phyloP scores from a whole-genome alignment of 192 early-diverging fungal genomes.

The Backusella parvicylindrica region DNA sequence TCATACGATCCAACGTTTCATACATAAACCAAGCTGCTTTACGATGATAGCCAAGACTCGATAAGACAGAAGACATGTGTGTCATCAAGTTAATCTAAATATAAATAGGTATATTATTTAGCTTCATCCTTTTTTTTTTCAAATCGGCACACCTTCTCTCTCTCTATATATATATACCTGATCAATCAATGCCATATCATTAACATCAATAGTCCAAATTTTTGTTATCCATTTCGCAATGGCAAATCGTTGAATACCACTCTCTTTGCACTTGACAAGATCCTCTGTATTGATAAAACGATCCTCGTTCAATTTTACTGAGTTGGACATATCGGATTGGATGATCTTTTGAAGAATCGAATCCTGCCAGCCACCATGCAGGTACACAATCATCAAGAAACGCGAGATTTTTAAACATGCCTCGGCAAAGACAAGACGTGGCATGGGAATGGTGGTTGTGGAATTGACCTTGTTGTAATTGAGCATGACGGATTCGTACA shows the following conservation, averaged over 20 bases:
- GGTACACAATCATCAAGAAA: slow-evolving; percentile 52
- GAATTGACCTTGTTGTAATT: slow-evolving; percentile 58
- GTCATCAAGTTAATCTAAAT: slow-evolving; percentile 31
- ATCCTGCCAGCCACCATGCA: slow-evolving; percentile 35
- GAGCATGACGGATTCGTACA: slow-evolving; percentile 60
- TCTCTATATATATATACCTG: slow-evolving; percentile 35
- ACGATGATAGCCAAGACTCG: slow-evolving; percentile 29
- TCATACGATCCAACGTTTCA: slow-evolving; percentile 27
- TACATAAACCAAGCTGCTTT: slow-evolving; percentile 32
- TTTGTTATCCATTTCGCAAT: slow-evolving; percentile 64
- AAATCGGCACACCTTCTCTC: not conserved
- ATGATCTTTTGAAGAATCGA: slow-evolving; percentile 30
- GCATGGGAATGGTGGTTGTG: slow-evolving; percentile 39
- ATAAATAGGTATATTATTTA: not conserved
- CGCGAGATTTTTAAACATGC: slow-evolving; percentile 69
- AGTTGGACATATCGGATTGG: slow-evolving; percentile 17
- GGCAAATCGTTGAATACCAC: slow-evolving; percentile 46
- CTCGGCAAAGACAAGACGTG: slow-evolving; percentile 59
- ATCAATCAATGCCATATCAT: slow-evolving; percentile 55
- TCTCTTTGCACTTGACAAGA: slow-evolving; percentile 23
- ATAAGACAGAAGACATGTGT: slow-evolving; percentile 25
- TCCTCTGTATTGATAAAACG: not conserved
- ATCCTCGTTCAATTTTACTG: not conserved
- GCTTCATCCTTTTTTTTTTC: too few relatives aligned
- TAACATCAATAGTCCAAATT: slow-evolving; percentile 45